These are phyloP conservation scores for Blakeslea trispora DNA, from an alignment of 371 early-diverging fungal genomes.

Conservation along the genomic window DNA sequence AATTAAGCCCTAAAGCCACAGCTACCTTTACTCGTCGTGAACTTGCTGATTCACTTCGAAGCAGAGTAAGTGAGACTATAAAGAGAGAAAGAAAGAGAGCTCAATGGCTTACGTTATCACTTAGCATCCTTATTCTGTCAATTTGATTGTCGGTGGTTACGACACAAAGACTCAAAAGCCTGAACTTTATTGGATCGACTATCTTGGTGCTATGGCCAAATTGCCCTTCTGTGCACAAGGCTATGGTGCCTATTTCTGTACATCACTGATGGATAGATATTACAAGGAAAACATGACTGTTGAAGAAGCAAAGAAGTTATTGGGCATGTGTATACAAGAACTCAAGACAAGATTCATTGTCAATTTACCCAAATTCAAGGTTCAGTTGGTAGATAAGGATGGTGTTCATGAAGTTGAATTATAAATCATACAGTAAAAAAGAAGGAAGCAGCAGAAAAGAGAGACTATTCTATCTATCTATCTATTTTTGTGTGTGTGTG, in stretches of 20 bases:
- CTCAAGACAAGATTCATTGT: constrained; percentile 87
- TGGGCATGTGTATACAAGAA: constrained; percentile 86
- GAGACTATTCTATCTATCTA: too few relatives aligned
- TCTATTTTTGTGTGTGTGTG: too few relatives aligned
- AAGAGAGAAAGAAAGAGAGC: constrained; percentile 1
- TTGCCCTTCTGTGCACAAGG: constrained; percentile 94
- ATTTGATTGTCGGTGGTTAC: constrained; percentile 87
- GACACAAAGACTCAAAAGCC: constrained; percentile 74
- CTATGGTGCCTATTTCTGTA: constrained; percentile 88
- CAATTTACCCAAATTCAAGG: constrained; percentile 79
- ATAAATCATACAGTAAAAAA: constrained; percentile 29
- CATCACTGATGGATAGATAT: constrained; percentile 93
- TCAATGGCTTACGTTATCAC: neutral
- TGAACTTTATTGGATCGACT: constrained; percentile 92
- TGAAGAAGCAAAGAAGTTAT: constrained; percentile 80
- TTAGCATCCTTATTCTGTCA: constrained; percentile 88
- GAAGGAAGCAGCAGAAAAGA: too few relatives aligned
- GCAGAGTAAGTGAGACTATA: constrained; percentile 63
- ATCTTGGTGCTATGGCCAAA: constrained; percentile 80
- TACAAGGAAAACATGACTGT: constrained; percentile 82
- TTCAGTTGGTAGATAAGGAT: constrained; percentile 84
- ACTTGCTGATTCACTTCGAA: constrained; percentile 85
- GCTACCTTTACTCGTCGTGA: constrained; percentile 87
- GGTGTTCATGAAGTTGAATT: constrained; percentile 73
- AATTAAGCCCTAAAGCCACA: constrained; percentile 79